Conservation (phyloP, 139 green algal species). For the Closterium sp. region DNA sequence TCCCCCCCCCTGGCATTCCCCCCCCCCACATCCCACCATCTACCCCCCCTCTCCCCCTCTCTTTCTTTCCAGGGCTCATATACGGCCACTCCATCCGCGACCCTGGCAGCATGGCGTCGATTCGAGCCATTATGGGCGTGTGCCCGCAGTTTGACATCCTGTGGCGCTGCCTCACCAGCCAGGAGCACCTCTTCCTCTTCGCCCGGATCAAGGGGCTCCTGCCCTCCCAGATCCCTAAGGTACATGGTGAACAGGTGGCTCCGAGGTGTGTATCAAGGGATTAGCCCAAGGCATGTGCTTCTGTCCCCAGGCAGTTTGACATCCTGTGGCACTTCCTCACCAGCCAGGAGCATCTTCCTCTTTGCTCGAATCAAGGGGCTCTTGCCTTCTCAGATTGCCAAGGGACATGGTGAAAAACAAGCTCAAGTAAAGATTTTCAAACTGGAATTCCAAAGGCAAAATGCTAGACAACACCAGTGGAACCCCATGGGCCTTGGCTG, state of each 20-base stretch:
- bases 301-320: background rate
- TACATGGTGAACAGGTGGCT: too few relatives aligned
- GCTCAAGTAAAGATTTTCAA: too few relatives aligned
- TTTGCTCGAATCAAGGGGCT: background rate
- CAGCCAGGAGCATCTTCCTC: too few relatives aligned
- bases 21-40: too few relatives aligned
- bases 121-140: constrained; percentile 61
- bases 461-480: constrained; percentile 85
- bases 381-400: too few relatives aligned
- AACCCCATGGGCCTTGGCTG: constrained; percentile 83
- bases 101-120: constrained; percentile 67
- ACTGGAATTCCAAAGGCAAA: too few relatives aligned
- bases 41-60: background rate
- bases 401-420: too few relatives aligned
- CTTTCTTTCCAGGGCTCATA: constrained; percentile 3
- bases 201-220: constrained; percentile 77
- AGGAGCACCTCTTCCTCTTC: constrained; percentile 89
- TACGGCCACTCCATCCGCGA: constrained; percentile 23
- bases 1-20: background rate
- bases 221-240: background rate
- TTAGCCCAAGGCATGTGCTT: background rate
- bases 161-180: constrained; percentile 81
- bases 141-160: constrained; percentile 91
- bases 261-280: too few relatives aligned
- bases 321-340: background rate